Base-by-base conservation (phyloP, 441 rosid genomes). In the Populus hybrid region DNA sequence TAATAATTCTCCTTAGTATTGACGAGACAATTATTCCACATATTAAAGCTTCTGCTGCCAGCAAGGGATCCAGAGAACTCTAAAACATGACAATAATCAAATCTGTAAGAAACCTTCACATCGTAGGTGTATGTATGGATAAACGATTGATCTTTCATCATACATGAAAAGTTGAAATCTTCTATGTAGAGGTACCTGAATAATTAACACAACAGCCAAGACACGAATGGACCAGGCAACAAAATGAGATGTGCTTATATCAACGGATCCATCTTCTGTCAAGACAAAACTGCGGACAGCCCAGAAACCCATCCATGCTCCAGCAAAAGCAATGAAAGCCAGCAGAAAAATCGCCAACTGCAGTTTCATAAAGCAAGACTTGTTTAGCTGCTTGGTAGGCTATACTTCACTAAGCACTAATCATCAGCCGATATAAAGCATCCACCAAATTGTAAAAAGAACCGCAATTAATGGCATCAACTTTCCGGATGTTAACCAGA, bases 251-350 rank as follows among this genome's bases (percentile, higher is more conserved):
- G 96, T 92, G 84, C 88, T 86, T 57, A 79, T 69, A 79, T 95
- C 98, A 83, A 95, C 75, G 30, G 90, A 87, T 61, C 99, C 98
- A 76, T 95, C 99, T 84, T 89, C 92, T 1, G 93, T 78, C 65
- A 95, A 83, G 77, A 93, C 90, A 72, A 95, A 88, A 79, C 92
- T 93, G 75, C 86, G 89, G 71, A 92, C 97, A 75, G 90, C 92
- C 97, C 94, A 92, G 84, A 93, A 95, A 80, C 98, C 99, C 85
- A 95, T 80, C 91, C 93, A 93, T 66, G 98, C 97, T 84, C 76
- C 76, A 79, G 87, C 85, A 67, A 94, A 76, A 70, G 86, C 86
- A 69, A 94, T 75, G 86, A 91, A 92, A 76, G 83, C 87, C 82
- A 91, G 84, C 28, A 88, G 83, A 83, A 93, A 92, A n/a, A 84